Evolutionary conservation across 805 yeast species (phyloP), one percentile per base, ranked within the genome.

Genomic region (Candida xyloterini): DNA sequence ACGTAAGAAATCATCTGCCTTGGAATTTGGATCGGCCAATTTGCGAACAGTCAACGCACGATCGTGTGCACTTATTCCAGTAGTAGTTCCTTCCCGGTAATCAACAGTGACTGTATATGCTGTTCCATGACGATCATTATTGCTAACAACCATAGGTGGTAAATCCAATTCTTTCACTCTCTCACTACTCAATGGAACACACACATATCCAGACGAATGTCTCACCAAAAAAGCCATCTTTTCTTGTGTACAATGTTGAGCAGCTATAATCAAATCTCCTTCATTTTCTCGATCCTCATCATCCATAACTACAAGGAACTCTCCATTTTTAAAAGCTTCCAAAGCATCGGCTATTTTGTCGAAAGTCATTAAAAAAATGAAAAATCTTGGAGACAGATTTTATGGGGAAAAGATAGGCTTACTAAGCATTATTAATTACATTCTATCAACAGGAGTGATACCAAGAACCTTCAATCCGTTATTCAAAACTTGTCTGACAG

Each of bases 371-470:
- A n/a, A 10, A 27, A 27, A 35, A 22, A 28, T 10, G n/a, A 24
- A 14, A 21, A 34, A 27, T 27, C 20, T 10, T 15, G 26, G 36
- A 33, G 16, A 24, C 13, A 8, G 23, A 25, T 24, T 24, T 32
- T 31, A 15, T 31, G 26, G 15, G 34, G 26, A 21, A 18, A 5
- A 18, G 20, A 16, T 15, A 26, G 15, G 30, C 33, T 36, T 29
- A 36, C 21, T 36, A 36, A 27, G 22, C 32, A 21, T 23, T 15
- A 27, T 3, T 14, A 21, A 7, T 27, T 73, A 91, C 98, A 91
- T 91, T 78, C 98, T 83, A 56, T 91, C 96, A 47, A 93, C 98
- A n/a, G 99, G 98, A 31, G 97, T 89, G 61, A 93, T 74, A 42
- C 97, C 96, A 57, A 93, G 71, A 58, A 93, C 70, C 32, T 71